phyloP scores from a whole-genome alignment of 2,329 filamentous ascomycete genomes.

The Colletotrichum karsti region DNA sequence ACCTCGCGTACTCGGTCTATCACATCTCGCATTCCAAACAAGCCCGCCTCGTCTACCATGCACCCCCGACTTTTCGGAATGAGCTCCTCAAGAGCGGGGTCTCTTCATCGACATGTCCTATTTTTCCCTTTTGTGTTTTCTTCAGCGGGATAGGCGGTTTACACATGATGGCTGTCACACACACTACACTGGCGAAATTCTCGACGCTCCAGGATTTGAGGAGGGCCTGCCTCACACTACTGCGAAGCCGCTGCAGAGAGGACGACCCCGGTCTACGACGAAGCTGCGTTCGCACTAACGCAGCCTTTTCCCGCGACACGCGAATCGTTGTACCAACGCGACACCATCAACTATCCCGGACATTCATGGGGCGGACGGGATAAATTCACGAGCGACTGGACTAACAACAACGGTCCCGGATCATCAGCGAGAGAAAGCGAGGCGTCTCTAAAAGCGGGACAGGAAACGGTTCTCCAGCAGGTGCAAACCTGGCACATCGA shows the following conservation, averaged over 20 bases:
- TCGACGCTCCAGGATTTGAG: background rate
- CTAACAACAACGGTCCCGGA: background rate
- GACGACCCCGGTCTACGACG: background rate
- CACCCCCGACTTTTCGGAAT: background rate
- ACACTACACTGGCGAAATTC: background rate
- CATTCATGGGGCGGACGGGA: background rate
- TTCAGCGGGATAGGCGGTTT: background rate
- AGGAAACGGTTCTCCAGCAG: background rate
- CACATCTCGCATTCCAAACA: constrained; percentile 11
- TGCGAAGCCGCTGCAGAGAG: background rate
- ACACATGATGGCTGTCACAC: background rate
- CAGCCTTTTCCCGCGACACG: constrained; percentile 7
- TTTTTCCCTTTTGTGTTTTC: background rate
- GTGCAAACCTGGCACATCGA: background rate
- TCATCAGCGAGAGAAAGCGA: background rate
- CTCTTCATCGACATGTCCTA: background rate
- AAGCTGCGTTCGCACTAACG: constrained; percentile 7
- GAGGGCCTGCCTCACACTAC: background rate
- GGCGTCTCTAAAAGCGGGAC: background rate
- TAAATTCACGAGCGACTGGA: background rate
- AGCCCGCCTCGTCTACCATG: background rate
- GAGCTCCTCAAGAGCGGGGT: background rate
- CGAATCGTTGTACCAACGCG: background rate
- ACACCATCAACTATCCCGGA: background rate
- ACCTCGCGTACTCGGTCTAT: background rate